Evolutionary conservation across 2,329 filamentous ascomycete genomes (phyloP).

Genomic region (Colletotrichum sublineola): DNA sequence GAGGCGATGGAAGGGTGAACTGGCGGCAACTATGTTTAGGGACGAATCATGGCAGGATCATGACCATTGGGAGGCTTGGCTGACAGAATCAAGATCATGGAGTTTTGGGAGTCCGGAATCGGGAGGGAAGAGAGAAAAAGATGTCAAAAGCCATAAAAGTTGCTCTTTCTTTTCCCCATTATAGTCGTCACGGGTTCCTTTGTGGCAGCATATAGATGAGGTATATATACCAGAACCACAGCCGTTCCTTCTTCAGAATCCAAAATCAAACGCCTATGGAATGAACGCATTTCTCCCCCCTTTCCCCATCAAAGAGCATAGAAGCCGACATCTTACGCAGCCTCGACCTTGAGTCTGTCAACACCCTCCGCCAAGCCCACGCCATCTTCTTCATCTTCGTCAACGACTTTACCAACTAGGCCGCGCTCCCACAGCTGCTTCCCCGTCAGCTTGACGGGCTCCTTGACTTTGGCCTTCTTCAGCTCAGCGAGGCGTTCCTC

Average conservation of each 20-base stretch:
- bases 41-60: not conserved
- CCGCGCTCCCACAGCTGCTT: conserved; percentile 84
- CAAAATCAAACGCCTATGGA: conserved; percentile 28
- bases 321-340: conserved; percentile 44
- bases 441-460: conserved; percentile 79
- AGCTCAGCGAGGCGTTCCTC: conserved; percentile 87
- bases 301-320: not conserved
- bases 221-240: conserved; percentile 13
- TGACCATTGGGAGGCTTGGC: not conserved
- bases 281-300: conserved; percentile 10
- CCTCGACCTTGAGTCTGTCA: conserved; percentile 79
- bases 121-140: conserved; percentile 1
- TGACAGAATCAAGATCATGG: conserved; percentile 1
- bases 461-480: conserved; percentile 82
- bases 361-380: conserved; percentile 72
- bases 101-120: conserved; percentile 34
- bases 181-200: not conserved
- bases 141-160: conserved; percentile 12
- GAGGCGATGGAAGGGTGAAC: conserved; percentile 65
- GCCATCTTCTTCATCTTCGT: conserved; percentile 75
- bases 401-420: conserved; percentile 73
- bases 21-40: not conserved
- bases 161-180: not conserved
- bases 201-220: conserved; percentile 20
- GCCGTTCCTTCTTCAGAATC: conserved; percentile 10